A percentile compares a stretch with the other conserved stretches of the same genome.
These are phyloP conservation scores for Saprolegnia diclina DNA, from an alignment of 352 stramenopile genomes.

Conservation along the genomic window DNA sequence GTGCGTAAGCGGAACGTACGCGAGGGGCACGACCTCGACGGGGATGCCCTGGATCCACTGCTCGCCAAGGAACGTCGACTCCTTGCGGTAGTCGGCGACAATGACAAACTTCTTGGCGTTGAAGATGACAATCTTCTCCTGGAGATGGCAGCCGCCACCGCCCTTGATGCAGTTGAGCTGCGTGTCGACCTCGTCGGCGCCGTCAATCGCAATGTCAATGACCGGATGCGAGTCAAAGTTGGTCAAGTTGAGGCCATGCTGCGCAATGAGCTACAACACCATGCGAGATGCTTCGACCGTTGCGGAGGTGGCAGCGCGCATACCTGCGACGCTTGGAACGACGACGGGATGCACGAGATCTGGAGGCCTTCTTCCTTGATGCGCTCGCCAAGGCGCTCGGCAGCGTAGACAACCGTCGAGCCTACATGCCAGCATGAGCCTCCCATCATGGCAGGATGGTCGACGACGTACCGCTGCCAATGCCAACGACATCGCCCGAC, in stretches of 20 bases:
- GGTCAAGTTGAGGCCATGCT: constrained; percentile 71
- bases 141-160: constrained; percentile 91
- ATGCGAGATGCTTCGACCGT: background rate
- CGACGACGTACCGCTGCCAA: constrained; percentile 83
- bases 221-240: constrained; percentile 76
- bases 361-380: constrained; percentile 55
- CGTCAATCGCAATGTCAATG: constrained; percentile 98
- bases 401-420: constrained; percentile 97
- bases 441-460: background rate
- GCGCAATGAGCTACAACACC: constrained; percentile 75
- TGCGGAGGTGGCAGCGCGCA: background rate
- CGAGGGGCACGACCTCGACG: constrained; percentile 97
- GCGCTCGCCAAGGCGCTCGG: constrained; percentile 93
- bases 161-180: constrained; percentile 98
- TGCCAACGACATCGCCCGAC: constrained; percentile 94
- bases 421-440: constrained; percentile 30
- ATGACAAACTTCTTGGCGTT: constrained; percentile 97
- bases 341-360: constrained; percentile 98
- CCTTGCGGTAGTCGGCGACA: constrained; percentile 93
- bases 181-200: constrained; percentile 96
- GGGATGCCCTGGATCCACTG: constrained; percentile 89
- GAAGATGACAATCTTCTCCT: constrained; percentile 92
- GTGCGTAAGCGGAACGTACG: constrained; percentile 92
- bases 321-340: constrained; percentile 93
- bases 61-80: constrained; percentile 80